Evolutionary conservation across 106 monocot species (phyloP), one percentile per base, ranked within the genome.

Genomic region (Amphibolis antarctica): DNA sequence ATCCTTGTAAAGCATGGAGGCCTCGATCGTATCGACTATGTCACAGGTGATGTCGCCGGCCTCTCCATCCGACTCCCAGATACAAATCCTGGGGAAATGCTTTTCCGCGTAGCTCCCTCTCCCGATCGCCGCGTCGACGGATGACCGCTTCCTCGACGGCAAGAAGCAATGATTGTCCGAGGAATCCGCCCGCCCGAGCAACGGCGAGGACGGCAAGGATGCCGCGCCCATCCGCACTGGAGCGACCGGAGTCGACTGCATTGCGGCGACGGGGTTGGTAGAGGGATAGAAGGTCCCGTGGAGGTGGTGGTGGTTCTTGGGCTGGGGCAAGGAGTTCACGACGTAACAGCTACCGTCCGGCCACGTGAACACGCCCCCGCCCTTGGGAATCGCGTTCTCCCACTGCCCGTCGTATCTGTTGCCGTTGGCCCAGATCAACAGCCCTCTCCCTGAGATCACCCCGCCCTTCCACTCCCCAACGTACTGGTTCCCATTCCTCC

Each of bases 11-110:
- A 82, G 58, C 67, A 80, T 58, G 5, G 83, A 76, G 20, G 83
- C 75, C 66, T 77, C 77, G 21, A 81, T 46, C 0, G 67, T 69
- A 47, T 85, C 85, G 1, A 79, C 53, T 13, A 79, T 82, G 44
- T 86, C 82, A 65, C 86, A 86, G 18, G 82, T 79, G 64, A 82
- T 79, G 55, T 82, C 82, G 2, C 86, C 82, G 4, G 76, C 79
- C 49, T 86, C 82, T 14, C 77, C 77, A 29, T 86, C 79, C 0
- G 74, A 77, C 28, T 80, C 82, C 86, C 82, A 82, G 24, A 80
- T 77, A 64, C 79, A 82, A 64, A 82, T 82, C 61, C 76, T 49
- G 3, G 82, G 79, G 30, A 78, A 72, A 60, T 55, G 44, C 50
- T 72, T 78, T 60, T 75, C 72, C 22, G 67, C 63, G 10, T 51